Evolutionary conservation across 495 filamentous ascomycete genomes (phyloP), one percentile per base, ranked within the genome.

Genomic region (Aspergillus saccharolyticus): DNA sequence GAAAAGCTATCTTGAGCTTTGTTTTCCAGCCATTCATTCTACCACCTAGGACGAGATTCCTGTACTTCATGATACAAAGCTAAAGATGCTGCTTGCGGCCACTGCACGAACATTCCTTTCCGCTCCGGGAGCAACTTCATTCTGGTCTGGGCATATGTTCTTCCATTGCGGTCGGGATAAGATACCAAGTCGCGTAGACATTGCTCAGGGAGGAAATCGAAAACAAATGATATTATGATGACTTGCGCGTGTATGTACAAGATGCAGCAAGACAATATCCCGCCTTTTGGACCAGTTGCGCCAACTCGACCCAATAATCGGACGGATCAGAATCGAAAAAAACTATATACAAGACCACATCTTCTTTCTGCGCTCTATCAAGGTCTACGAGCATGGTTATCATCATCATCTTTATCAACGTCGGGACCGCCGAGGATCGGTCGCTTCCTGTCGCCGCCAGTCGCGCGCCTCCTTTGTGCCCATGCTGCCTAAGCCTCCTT

Each of bases 391-490:
- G 2, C 14, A 12, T 46, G 39, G 43, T 56, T 7, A 44, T 75
- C 69, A 82, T 5, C 33, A 39, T 15, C 14, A 12, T 46, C 44
- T 43, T 56, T 7, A 44, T 75, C 69, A 82, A 60, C 61, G 80
- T 72, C 80, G 87, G 67, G 86, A 80, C 63, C 88, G 78, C 67
- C 89, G 84, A 64, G 91, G 90, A 83, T 94, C 89, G 56, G 81
- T 74, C 20, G 94, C 94, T 69, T 97, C 93, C 57, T 84, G 80
- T 70, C 82, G 83, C 69, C 90, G 83, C 81, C 87, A 93, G 63
- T 93, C 90, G 58, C 94, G 82, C 62, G 89, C 78, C 80, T 96
- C 92, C 75, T 87, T 92, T 2, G 92, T 96, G 10, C 92, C 89
- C 76, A 96, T 61, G 66, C 89, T 91, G 1, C 94, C 94, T 50